A percentile compares a stretch with the other conserved stretches of the same genome.
Evolutionary conservation across 139 green algal genomes (phyloP).

Genomic region (Axilococcus clingmanii): DNA sequence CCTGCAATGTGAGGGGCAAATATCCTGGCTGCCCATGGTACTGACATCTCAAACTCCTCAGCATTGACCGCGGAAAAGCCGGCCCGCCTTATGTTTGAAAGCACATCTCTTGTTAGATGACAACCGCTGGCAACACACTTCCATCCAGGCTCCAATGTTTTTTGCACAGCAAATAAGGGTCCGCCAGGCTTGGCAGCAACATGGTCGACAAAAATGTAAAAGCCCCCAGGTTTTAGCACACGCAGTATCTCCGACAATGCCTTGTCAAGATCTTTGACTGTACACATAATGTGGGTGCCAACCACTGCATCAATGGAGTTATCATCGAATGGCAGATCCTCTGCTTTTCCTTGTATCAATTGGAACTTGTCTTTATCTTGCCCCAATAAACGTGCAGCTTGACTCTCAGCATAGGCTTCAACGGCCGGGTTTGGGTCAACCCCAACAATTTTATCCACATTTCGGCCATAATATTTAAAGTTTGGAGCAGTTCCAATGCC

Average conservation of each 20-base stretch:
- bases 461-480: constrained; percentile 1
- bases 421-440: neutral
- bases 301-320: constrained; percentile 2
- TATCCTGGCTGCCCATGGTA: too few relatives aligned
- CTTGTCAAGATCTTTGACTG: neutral
- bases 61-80: too few relatives aligned
- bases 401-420: neutral
- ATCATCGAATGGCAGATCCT: neutral
- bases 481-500: constrained; percentile 4
- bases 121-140: neutral
- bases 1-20: too few relatives aligned
- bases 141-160: neutral
- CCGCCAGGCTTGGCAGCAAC: constrained; percentile 3
- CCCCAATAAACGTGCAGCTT: too few relatives aligned
- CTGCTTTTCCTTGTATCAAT: neutral
- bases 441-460: constrained; percentile 2
- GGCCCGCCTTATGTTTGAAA: too few relatives aligned
- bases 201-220: constrained; percentile 2
- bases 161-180: too few relatives aligned
- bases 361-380: neutral
- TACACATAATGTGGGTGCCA: constrained; percentile 1
- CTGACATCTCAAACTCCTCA: too few relatives aligned
- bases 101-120: neutral
- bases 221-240: constrained; percentile 1
- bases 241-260: neutral